phyloP scores from a whole-genome alignment of 73 alveolate genomes.

The Halteria grandinella region DNA sequence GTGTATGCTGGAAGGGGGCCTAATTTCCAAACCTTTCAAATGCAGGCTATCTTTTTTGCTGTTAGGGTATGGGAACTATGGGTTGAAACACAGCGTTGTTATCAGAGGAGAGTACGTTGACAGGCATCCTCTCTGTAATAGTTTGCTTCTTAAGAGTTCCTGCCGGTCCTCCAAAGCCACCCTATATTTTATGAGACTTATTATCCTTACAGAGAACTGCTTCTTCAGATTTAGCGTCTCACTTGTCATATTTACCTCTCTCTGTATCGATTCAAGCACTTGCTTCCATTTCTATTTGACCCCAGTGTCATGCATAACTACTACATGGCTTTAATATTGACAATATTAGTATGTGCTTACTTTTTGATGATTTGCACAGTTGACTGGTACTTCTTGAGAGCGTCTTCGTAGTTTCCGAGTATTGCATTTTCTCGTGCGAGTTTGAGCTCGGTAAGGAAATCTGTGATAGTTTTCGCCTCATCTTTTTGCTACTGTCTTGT shows the following conservation, averaged over 20 bases:
- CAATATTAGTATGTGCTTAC: background rate
- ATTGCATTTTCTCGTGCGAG: conserved; percentile 86
- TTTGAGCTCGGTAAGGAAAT: conserved; percentile 28
- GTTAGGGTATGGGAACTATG: conserved; percentile 50
- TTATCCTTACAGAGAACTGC: conserved; percentile 27
- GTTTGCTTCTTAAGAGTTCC: conserved; percentile 1
- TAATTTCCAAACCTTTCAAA: conserved; percentile 63
- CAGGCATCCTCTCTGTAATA: conserved; percentile 31
- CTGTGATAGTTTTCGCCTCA: conserved; percentile 29
- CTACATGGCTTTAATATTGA: conserved; percentile 43
- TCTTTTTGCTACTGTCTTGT: too few relatives aligned
- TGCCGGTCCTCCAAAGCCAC: conserved; percentile 10
- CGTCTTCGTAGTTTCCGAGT: conserved; percentile 80
- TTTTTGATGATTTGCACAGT: conserved; percentile 64
- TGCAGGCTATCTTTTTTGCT: conserved; percentile 47
- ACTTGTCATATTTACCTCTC: conserved; percentile 67
- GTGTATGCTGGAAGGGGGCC: conserved; percentile 50
- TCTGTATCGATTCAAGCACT: conserved; percentile 65
- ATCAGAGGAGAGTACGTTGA: conserved; percentile 46
- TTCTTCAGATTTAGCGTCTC: conserved; percentile 62
- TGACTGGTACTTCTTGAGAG: conserved; percentile 68
- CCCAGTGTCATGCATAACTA: conserved; percentile 45
- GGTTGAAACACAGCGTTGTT: conserved; percentile 51
- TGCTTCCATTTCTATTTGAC: conserved; percentile 83
- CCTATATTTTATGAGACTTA: background rate